Evolutionary conservation across 2,329 filamentous ascomycete genomes (phyloP).

Genomic region (Calonectria multiphialidica): DNA sequence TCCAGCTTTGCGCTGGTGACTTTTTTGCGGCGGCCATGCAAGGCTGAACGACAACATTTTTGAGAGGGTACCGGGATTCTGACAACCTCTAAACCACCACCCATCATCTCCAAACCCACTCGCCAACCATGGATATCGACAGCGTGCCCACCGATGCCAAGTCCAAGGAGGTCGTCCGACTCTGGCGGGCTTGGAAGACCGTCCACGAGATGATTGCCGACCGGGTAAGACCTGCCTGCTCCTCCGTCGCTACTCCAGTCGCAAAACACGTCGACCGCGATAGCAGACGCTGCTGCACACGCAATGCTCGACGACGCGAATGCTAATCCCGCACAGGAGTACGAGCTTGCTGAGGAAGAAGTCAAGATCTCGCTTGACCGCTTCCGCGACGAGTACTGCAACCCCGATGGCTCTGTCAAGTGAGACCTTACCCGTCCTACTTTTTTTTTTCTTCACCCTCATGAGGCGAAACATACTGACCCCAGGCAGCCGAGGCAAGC

Average conservation of each 20-base stretch:
- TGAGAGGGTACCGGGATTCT: slow-evolving; percentile 29
- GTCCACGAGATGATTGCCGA: slow-evolving; percentile 96
- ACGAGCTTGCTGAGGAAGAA: slow-evolving; percentile 91
- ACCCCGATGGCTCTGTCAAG: slow-evolving; percentile 81
- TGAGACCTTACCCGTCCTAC: slow-evolving; percentile 57
- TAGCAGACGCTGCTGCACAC: neutral
- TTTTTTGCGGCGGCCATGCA: slow-evolving; percentile 39
- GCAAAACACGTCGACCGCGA: slow-evolving; percentile 17
- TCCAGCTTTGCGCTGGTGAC: neutral
- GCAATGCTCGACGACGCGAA: slow-evolving; percentile 3
- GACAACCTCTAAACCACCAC: slow-evolving; percentile 13
- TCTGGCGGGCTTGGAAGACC: slow-evolving; percentile 96
- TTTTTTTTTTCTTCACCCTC: neutral
- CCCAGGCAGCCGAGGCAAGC: slow-evolving; percentile 76
- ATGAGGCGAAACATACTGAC: slow-evolving; percentile 16
- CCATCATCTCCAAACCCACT: slow-evolving; percentile 14
- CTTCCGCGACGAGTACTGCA: slow-evolving; percentile 80
- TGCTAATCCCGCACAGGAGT: slow-evolving; percentile 73
- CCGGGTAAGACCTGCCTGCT: slow-evolving; percentile 69
- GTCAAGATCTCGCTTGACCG: slow-evolving; percentile 86
- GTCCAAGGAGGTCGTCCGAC: slow-evolving; percentile 70
- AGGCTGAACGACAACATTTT: slow-evolving; percentile 46
- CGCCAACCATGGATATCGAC: slow-evolving; percentile 52
- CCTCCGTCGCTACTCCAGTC: slow-evolving; percentile 18
- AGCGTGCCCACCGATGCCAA: slow-evolving; percentile 62